Conservation (phyloP, 1,284 basidiomycete genomes). For the Ceratobasidium sp. region DNA sequence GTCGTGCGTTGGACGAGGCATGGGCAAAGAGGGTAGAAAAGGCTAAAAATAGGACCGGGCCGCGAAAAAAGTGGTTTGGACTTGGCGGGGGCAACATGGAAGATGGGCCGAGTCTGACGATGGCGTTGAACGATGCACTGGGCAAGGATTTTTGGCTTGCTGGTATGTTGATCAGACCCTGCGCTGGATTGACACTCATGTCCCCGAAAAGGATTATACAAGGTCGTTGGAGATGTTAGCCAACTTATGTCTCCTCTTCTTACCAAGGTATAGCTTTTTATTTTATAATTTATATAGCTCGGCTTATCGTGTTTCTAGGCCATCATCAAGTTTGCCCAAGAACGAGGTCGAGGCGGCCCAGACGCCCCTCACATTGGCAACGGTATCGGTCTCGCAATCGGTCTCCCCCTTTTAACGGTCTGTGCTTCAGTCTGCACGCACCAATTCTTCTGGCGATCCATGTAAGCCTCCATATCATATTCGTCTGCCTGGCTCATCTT, state of each 20-base stretch:
- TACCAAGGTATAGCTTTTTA: conserved; percentile 62
- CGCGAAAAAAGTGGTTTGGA: conserved; percentile 48
- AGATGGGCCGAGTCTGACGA: conserved; percentile 66
- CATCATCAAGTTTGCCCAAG: conserved; percentile 36
- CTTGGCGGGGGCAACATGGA: conserved; percentile 54
- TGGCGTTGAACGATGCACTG: conserved; percentile 80
- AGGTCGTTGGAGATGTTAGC: conserved; percentile 59
- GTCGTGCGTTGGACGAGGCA: conserved; percentile 63
- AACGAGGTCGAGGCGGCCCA: not conserved
- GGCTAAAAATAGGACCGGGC: conserved; percentile 68
- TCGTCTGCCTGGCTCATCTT: not conserved
- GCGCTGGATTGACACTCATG: not conserved
- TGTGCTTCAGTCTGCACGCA: conserved; percentile 70
- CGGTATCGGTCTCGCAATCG: conserved; percentile 79
- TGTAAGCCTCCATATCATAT: conserved; percentile 51
- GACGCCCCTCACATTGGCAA: conserved; percentile 66
- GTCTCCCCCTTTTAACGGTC: conserved; percentile 74
- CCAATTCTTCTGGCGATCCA: conserved; percentile 84
- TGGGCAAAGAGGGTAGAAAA: conserved; percentile 63
- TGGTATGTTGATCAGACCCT: conserved; percentile 58
- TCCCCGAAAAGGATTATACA: conserved; percentile 56
- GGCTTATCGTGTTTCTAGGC: not conserved
- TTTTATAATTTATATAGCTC: not conserved
- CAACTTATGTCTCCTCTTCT: conserved; percentile 76
- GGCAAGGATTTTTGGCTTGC: conserved; percentile 77